Evolutionary conservation across 352 stramenopile species (phyloP), one percentile per base, ranked within the genome.

Genomic region (Pythium insidiosum): DNA sequence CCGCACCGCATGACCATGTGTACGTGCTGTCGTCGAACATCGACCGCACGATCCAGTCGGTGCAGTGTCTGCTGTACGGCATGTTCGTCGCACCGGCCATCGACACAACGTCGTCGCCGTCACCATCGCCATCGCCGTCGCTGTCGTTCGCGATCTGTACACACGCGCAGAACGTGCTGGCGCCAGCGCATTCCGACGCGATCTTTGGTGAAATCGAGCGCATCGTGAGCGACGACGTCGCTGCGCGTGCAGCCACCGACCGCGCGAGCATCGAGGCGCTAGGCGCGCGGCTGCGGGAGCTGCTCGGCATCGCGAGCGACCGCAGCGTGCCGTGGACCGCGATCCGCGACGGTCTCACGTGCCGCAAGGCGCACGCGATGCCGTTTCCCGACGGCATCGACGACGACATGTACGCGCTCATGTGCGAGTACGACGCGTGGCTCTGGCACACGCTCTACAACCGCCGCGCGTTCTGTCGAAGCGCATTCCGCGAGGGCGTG

Each of bases 21-120:
- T 84, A 81, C 50, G 72, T 91, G 42, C 63, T 88, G 21, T 88
- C 78, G 30, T 88, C 73, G 39, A 84, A 72, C 49, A 66, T 88
- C 1, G 72, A 74, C 5, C 73, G 78, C 45, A 84, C 69, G 24
- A 75, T 91, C 26, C 64, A 87, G 54, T 91, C 78, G 15, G 75
- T 83, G 31, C 78, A 91, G 58, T 81, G 64, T 35, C 60, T 91
- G 6, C 54, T 91, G 2, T 43, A 71, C 45, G 78, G 78, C 6
- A 83, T 88, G 58, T 87, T 91, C 45, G 55, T 75, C 38, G 36
- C 45, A 15, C 56, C n/a, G n/a, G n/a, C n/a, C n/a, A n/a, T n/a
- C n/a, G n/a, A n/a, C n/a, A n/a, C n/a, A n/a, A n/a, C n/a, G n/a
- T n/a, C n/a, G n/a, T n/a, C n/a, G n/a, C n/a, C n/a, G n/a, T n/a